These are phyloP conservation scores for Gossypium sturtianum DNA, from an alignment of 345 rosid genomes.

Conservation along the genomic window DNA sequence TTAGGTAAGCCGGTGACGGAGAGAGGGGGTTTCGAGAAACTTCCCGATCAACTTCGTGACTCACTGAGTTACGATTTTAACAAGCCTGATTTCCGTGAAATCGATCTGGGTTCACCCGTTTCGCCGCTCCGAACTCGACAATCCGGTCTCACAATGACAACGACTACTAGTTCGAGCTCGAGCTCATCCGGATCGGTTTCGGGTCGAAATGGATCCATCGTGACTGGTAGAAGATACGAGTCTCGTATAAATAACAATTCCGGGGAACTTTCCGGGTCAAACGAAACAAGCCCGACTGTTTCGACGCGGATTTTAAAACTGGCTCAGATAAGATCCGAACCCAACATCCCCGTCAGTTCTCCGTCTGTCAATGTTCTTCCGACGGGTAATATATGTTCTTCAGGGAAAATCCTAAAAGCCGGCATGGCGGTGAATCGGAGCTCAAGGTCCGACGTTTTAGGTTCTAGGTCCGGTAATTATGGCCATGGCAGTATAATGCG, in stretches of 20 bases:
- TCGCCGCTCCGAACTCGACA: conserved; percentile 65
- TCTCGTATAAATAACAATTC: conserved; percentile 43
- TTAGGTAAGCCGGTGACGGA: conserved; percentile 37
- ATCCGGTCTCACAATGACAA: conserved; percentile 18
- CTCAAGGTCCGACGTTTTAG: conserved; percentile 57
- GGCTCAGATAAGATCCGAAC: conserved; percentile 44
- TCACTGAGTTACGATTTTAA: conserved; percentile 54
- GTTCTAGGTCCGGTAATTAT: conserved; percentile 66
- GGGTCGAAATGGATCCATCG: conserved; percentile 35
- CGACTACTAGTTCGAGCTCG: conserved; percentile 47
- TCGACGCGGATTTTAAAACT: conserved; percentile 22
- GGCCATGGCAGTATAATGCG: conserved; percentile 90
- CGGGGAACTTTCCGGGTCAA: conserved; percentile 53
- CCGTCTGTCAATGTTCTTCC: conserved; percentile 60
- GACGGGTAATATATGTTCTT: conserved; percentile 74
- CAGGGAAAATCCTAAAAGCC: conserved; percentile 65
- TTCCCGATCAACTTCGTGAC: conserved; percentile 41
- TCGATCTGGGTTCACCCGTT: conserved; percentile 84
- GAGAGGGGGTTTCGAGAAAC: conserved; percentile 29
- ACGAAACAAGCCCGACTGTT: conserved; percentile 51
- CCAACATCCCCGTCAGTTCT: conserved; percentile 41
- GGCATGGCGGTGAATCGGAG: conserved; percentile 45
- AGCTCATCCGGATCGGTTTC: conserved; percentile 80
- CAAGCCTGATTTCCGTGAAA: conserved; percentile 71
- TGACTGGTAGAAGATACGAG: conserved; percentile 31